Percentiles rank a stretch among this genome's conserved stretches.
Evolutionary conservation across 352 stramenopile species (phyloP).

Genomic region (Plasmopara muralis): DNA sequence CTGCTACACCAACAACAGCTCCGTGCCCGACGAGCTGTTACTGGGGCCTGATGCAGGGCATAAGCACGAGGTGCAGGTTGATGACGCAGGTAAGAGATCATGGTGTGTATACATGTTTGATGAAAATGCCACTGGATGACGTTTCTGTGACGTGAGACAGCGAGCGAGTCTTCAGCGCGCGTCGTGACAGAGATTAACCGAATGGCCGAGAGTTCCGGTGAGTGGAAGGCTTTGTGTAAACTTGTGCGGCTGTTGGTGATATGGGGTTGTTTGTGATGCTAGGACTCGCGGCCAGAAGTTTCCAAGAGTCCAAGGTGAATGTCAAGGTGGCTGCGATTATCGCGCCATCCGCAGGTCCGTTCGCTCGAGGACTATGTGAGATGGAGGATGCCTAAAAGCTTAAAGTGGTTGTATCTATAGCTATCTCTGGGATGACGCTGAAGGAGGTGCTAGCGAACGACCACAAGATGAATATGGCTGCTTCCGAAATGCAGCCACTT

Average conservation of each 20-base stretch:
- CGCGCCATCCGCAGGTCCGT: conserved; percentile 5
- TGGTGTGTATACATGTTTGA: neutral
- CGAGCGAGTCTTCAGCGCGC: conserved; percentile 24
- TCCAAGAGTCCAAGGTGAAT: conserved; percentile 15
- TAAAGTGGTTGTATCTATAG: conserved; percentile 1
- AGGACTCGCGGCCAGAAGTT: conserved; percentile 16
- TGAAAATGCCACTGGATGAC: neutral
- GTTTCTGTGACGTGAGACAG: conserved; percentile 6
- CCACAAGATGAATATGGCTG: conserved; percentile 54
- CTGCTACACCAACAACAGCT: conserved; percentile 78
- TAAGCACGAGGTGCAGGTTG: conserved; percentile 18
- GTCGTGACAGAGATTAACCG: conserved; percentile 23
- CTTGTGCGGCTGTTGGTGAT: neutral
- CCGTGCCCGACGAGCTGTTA: conserved; percentile 61
- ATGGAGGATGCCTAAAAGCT: neutral
- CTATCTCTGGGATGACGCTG: conserved; percentile 14
- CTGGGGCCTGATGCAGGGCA: conserved; percentile 23
- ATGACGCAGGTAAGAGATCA: conserved; percentile 8
- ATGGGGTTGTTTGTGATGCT: conserved; percentile 1
- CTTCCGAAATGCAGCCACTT: conserved; percentile 53
- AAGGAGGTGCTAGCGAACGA: conserved; percentile 49
- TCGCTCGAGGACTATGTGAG: neutral
- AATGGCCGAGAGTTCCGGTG: conserved; percentile 20
- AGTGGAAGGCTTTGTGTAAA: neutral
- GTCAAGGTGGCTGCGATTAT: conserved; percentile 10